Evolutionary conservation across 2,329 filamentous ascomycete genomes (phyloP), one percentile per base, ranked within the genome.

Genomic region (Geosmithia morbida): DNA sequence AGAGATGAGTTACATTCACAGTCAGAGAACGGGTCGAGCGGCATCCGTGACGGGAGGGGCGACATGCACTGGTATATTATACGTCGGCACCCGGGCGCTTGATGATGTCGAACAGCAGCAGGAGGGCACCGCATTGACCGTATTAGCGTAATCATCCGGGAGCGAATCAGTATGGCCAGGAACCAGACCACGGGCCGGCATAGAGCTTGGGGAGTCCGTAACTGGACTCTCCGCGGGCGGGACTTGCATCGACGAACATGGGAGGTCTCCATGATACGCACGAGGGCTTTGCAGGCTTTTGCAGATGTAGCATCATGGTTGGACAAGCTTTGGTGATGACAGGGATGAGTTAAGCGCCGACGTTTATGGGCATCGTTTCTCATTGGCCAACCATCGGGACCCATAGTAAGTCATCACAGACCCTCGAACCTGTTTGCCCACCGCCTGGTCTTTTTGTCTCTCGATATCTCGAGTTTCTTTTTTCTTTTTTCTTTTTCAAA

Each of bases 41-140:
- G 67, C 63, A 62, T 59, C 58, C 33, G 33, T 16, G 14, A 37
- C 33, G 33, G 13, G 33, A 11, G 33, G 33, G 11, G 33, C 10
- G 11, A 59, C 66, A 65, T 64, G 64, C 8, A 18, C 40, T 41
- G 40, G 40, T 11, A 17, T n/a, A 18, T 43, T 43, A 16, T 22
- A 20, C 17, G 72, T 75, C 75, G 75, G 74, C 75, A 74, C n/a
- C 19, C 13, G 19, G 46, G 71, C 70, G 70, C 68, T 65, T 72
- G 68, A 62, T 73, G 70, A 73, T 62, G 65, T 62, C 62, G 33
- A 37, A 37, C 33, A 37, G 22, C 22, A 13, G 11, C 62, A 60
- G 48, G 47, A 26, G 7, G 39, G 46, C 40, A 43, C 11, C 41
- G 41, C 18, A 43, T 43, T 43, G 41, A 26, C 22, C 33, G 33